A percentile compares a stretch with the other conserved stretches of the same genome.
Conservation (phyloP, 805 yeast species). For the Candida berthetii region DNA sequence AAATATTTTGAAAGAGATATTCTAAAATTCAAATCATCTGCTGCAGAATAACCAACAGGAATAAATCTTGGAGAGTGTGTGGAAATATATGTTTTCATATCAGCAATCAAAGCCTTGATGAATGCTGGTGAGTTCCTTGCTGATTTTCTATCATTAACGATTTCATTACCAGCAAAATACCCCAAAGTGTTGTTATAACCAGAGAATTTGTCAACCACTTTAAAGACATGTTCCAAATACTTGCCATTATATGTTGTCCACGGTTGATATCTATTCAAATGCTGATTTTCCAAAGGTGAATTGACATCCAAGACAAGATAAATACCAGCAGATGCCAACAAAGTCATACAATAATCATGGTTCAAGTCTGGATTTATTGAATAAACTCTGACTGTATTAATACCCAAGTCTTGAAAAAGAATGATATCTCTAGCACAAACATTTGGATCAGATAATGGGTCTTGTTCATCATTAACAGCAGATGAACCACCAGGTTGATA, state of each 20-base stretch:
- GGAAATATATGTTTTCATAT: constrained; percentile 67
- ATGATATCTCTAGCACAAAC: constrained; percentile 77
- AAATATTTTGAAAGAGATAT: constrained; percentile 72
- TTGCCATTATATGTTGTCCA: constrained; percentile 77
- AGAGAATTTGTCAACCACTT: constrained; percentile 75
- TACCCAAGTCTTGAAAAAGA: constrained; percentile 76
- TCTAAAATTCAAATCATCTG: constrained; percentile 81
- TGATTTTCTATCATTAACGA: constrained; percentile 74
- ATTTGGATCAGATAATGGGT: constrained; percentile 71
- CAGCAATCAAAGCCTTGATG: constrained; percentile 73
- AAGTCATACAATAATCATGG: constrained; percentile 88
- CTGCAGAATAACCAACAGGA: constrained; percentile 96
- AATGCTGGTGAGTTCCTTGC: constrained; percentile 64
- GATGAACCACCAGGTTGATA: constrained; percentile 97
- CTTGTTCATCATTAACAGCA: constrained; percentile 47
- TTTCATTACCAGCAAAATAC: constrained; percentile 89
- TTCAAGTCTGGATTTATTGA: constrained; percentile 76
- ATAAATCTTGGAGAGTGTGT: constrained; percentile 54
- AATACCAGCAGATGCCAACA: constrained; percentile 90
- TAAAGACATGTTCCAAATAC: constrained; percentile 72
- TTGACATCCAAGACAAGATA: constrained; percentile 88
- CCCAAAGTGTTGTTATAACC: constrained; percentile 85
- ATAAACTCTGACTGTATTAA: constrained; percentile 84
- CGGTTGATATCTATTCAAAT: constrained; percentile 86
- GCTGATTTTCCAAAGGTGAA: constrained; percentile 74